phyloP scores from a whole-genome alignment of 805 yeast species.

The Candida boleticola region DNA sequence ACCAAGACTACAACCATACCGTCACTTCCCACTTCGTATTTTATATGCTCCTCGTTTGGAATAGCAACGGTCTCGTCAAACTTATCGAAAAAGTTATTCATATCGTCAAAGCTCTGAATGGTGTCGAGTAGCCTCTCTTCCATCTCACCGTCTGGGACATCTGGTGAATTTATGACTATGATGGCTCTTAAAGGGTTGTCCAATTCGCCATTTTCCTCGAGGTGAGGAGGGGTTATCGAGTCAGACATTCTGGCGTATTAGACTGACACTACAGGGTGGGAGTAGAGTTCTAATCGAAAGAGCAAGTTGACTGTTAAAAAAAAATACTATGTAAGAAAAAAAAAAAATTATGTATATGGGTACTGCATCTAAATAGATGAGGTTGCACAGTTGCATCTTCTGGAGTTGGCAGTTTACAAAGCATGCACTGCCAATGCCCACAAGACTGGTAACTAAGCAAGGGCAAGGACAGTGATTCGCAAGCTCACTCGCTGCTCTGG shows the following conservation, averaged over 20 bases:
- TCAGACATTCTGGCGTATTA: no score
- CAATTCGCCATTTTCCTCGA: conserved; percentile 25
- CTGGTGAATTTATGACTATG: conserved; percentile 38
- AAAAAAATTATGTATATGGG: background rate
- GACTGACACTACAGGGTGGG: no score
- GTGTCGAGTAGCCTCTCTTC: conserved; percentile 47
- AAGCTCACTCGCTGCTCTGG: no score
- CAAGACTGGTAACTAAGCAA: no score
- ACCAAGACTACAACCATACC: conserved; percentile 58
- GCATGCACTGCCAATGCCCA: no score
- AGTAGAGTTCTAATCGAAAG: no score
- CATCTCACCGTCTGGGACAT: conserved; percentile 41
- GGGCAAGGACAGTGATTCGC: no score
- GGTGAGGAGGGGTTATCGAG: conserved; percentile 8
- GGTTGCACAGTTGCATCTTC: no score
- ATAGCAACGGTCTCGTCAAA: conserved; percentile 52
- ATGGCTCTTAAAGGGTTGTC: conserved; percentile 49
- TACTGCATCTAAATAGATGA: background rate
- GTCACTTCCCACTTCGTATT: conserved; percentile 61
- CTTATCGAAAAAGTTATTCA: conserved; percentile 50
- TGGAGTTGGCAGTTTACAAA: no score
- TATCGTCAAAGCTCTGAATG: conserved; percentile 45
- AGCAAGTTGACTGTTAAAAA: no score
- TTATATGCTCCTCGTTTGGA: conserved; percentile 54
- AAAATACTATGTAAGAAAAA: background rate